Evolutionary conservation across 805 yeast species (phyloP), one percentile per base, ranked within the genome.

Genomic region (Barnettozyma populi): DNA sequence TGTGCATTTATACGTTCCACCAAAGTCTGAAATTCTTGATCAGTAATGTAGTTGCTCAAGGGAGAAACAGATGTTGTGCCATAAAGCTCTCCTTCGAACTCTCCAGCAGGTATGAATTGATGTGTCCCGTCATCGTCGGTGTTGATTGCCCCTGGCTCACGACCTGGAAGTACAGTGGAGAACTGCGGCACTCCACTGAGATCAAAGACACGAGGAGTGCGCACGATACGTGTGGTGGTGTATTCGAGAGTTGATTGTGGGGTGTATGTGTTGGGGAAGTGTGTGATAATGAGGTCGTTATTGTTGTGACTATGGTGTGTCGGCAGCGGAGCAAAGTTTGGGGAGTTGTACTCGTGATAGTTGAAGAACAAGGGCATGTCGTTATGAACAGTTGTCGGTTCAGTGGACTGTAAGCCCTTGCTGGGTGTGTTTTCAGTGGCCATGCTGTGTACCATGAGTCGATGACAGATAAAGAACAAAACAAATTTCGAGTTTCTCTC

Each of bases 201-300:
- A 16, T 66, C 66, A 47, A 72, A 78, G 2, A 69, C 49, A 51
- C 90, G 62, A 4, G 92, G 89, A 3, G 84, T 70, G 45, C 90
- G 60, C 4, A 84, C 82, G n/a, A 85, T 71, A 49, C 92, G 65
- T 0, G 86, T 78, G 7, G 56, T 48, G 18, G 47, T 40, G 49
- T 57, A 72, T 19, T 44, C 52, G 0, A 49, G 45, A 2, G 78
- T 66, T 7, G 56, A 57, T 4, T 44, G 49, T 3, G 68, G 59
- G 1, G 57, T 72, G 58, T 80, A 74, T 4, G 73, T 66, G 53
- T 82, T 81, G 6, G 89, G 90, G 57, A 82, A 85, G 62, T 84
- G 90, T 29, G 83, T 82, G 9, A 81, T 62, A 19, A 78, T 75
- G 10, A 81, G 54, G 57, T 60, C 3, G 63, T 40, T 65, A 65